Percentiles rank a stretch among this genome's conserved stretches.
Evolutionary conservation across 1,139 yeast genomes (phyloP).

Genomic region (Hemisphaericaspora subhashii): DNA sequence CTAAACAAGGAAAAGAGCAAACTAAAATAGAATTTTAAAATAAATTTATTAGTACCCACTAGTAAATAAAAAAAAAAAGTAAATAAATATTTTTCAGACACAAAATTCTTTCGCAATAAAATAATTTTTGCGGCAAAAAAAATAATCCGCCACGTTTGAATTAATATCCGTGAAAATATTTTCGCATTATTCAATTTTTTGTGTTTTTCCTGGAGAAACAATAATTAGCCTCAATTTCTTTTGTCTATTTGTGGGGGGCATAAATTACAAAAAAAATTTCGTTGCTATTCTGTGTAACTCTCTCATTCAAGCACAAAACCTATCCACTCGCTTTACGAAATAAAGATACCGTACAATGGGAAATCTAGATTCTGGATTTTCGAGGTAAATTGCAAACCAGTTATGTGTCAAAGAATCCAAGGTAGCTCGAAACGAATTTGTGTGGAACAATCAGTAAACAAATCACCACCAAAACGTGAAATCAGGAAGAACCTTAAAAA

Average conservation of each 20-base stretch:
- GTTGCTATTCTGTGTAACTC: background rate
- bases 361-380: too few relatives aligned
- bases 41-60: too few relatives aligned
- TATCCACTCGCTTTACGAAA: too few relatives aligned
- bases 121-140: background rate
- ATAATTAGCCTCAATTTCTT: background rate
- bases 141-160: background rate
- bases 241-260: background rate
- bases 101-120: background rate
- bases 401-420: too few relatives aligned
- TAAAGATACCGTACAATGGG: too few relatives aligned
- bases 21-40: background rate
- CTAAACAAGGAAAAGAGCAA: too few relatives aligned
- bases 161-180: background rate
- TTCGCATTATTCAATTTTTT: background rate
- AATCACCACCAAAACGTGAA: too few relatives aligned
- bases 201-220: constrained; percentile 1
- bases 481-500: too few relatives aligned
- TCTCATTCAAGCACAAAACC: background rate
- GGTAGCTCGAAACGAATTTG: too few relatives aligned
- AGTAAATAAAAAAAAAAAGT: too few relatives aligned
- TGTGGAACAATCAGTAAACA: too few relatives aligned
- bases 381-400: too few relatives aligned
- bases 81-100: constrained; percentile 5
- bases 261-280: background rate